phyloP scores from a whole-genome alignment of 768 basidiomycete genomes.

The Suillus fuscotomentosus region DNA sequence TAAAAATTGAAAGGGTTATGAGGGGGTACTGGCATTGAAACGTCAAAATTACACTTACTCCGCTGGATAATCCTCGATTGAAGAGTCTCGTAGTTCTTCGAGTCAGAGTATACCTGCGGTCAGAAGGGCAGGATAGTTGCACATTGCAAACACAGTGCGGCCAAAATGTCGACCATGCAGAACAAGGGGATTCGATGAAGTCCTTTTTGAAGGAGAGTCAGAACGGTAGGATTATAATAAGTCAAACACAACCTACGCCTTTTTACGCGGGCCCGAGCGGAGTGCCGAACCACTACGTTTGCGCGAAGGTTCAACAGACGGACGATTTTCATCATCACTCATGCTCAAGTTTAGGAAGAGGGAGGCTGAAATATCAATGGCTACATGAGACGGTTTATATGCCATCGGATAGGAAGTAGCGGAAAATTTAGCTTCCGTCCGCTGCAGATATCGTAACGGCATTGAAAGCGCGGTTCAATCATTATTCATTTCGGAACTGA shows the following conservation, averaged over 20 bases:
- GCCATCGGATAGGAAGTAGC: background rate
- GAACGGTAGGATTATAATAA: background rate
- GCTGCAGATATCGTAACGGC: background rate
- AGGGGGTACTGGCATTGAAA: too few relatives aligned
- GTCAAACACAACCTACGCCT: background rate
- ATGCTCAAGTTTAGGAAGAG: background rate
- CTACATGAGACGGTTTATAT: background rate
- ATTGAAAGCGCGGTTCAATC: background rate
- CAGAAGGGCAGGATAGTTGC: conserved; percentile 1
- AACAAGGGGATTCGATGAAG: conserved; percentile 12
- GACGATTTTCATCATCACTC: background rate
- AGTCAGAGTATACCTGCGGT: too few relatives aligned
- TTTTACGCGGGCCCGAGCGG: background rate
- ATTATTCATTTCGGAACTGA: background rate
- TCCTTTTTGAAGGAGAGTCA: background rate
- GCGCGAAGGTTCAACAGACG: background rate
- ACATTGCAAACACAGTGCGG: conserved; percentile 16
- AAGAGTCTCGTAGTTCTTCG: too few relatives aligned
- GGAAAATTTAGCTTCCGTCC: background rate
- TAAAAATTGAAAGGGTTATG: too few relatives aligned
- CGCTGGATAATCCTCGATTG: too few relatives aligned
- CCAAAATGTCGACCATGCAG: conserved; percentile 25
- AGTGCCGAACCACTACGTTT: background rate
- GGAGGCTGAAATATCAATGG: background rate
- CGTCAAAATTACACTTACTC: too few relatives aligned